These are phyloP conservation scores for Kitagawia praeruptora DNA, from an alignment of 129 eudicot species.

Conservation along the genomic window DNA sequence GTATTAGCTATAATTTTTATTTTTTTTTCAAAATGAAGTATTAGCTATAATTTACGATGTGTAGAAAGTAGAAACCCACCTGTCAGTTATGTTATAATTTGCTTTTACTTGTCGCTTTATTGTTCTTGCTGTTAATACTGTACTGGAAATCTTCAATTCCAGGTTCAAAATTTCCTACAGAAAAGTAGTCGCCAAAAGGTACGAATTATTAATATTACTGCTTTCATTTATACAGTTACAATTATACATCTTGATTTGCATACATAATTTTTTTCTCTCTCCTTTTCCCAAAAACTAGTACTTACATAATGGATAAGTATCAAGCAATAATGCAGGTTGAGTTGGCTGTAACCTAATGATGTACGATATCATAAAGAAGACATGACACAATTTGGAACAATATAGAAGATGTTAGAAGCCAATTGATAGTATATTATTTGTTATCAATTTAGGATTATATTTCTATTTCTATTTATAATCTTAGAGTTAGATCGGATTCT, in stretches of 20 bases:
- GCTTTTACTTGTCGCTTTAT: neutral
- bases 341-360: neutral
- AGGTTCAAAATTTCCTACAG: slow-evolving; percentile 64
- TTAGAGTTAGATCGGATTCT: neutral
- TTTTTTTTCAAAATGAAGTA: neutral
- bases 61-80: neutral
- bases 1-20: no score
- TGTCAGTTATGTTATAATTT: neutral
- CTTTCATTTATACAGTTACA: neutral
- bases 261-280: neutral
- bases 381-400: neutral
- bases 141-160: slow-evolving; percentile 26
- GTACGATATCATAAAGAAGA: neutral
- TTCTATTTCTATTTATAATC: neutral
- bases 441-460: neutral
- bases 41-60: neutral
- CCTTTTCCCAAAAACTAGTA: neutral
- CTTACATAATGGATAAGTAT: neutral
- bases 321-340: neutral
- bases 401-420: neutral
- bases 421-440: no score
- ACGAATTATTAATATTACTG: slow-evolving; percentile 2
- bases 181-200: slow-evolving; percentile 85
- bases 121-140: slow-evolving; percentile 10
- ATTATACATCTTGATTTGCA: neutral